phyloP scores from a whole-genome alignment of 1,139 yeast genomes.

The Candida tetrigidarum region DNA sequence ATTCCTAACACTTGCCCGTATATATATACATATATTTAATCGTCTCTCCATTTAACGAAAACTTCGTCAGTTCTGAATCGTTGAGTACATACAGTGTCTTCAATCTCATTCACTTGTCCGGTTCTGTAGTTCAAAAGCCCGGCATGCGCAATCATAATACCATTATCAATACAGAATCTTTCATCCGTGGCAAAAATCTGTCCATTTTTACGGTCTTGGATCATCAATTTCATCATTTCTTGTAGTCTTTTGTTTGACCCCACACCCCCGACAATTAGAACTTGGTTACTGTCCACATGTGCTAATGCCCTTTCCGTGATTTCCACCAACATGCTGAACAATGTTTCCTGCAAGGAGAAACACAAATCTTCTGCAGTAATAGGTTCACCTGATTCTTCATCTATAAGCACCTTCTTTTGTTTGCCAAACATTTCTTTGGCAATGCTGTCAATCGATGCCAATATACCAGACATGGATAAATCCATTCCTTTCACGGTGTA shows the following conservation, averaged over 20 bases:
- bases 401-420: constrained; percentile 50
- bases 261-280: constrained; percentile 95
- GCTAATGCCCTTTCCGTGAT: constrained; percentile 99
- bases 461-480: constrained; percentile 91
- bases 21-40: constrained; percentile 23
- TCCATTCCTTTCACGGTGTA: constrained; percentile 99
- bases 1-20: background rate
- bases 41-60: constrained; percentile 84
- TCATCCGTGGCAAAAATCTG: constrained; percentile 93
- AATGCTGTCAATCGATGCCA: constrained; percentile 79
- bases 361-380: constrained; percentile 89
- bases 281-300: constrained; percentile 89
- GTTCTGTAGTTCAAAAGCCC: constrained; percentile 86
- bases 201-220: constrained; percentile 79
- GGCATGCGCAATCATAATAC: constrained; percentile 99
- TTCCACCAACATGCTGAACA: constrained; percentile 96
- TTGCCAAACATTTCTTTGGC: constrained; percentile 72
- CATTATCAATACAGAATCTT: constrained; percentile 95
- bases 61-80: constrained; percentile 95
- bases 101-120: constrained; percentile 66
- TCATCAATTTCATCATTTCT: constrained; percentile 96
- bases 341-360: constrained; percentile 87
- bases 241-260: constrained; percentile 93
- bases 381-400: constrained; percentile 55
- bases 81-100: constrained; percentile 88